These are phyloP conservation scores for Colletotrichum endophyticum DNA, from an alignment of 2,329 filamentous ascomycete species.

Conservation along the genomic window DNA sequence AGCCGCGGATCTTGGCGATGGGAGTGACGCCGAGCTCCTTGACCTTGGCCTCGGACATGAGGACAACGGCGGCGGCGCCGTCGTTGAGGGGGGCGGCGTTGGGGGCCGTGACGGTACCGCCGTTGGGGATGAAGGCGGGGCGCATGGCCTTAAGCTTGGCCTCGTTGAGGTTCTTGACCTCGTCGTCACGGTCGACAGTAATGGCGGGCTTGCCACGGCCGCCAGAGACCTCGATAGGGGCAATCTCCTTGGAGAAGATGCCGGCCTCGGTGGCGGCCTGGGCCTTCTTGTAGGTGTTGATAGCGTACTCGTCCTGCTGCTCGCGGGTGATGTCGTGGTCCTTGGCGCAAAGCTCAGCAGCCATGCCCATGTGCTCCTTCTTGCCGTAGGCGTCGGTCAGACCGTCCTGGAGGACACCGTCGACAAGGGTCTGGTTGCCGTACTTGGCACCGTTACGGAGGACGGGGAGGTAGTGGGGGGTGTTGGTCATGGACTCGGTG, in stretches of 20 bases:
- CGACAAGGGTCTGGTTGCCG: conserved; percentile 86
- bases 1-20: conserved; percentile 94
- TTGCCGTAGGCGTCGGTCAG: conserved; percentile 90
- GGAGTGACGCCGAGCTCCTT: conserved; percentile 92
- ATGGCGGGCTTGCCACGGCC: conserved; percentile 88
- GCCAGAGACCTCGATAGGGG: conserved; percentile 84
- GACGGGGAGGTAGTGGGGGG: conserved; percentile 91
- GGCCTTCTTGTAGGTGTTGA: conserved; percentile 92
- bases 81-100: conserved; percentile 98
- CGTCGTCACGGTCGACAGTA: conserved; percentile 85
- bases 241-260: conserved; percentile 84
- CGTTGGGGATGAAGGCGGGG: conserved; percentile 78
- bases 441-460: conserved; percentile 91
- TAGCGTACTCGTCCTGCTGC: conserved; percentile 94
- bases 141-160: conserved; percentile 86
- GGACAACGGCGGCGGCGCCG: conserved; percentile 88
- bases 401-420: conserved; percentile 93
- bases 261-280: conserved; percentile 84
- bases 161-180: conserved; percentile 91
- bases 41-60: conserved; percentile 92
- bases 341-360: conserved; percentile 87
- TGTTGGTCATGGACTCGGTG: conserved; percentile 98
- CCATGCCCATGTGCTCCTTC: conserved; percentile 95
- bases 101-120: conserved; percentile 91
- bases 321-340: conserved; percentile 84